Evolutionary conservation across 2,329 filamentous ascomycete species (phyloP), one percentile per base, ranked within the genome.

Genomic region (Chaetomium sp.): DNA sequence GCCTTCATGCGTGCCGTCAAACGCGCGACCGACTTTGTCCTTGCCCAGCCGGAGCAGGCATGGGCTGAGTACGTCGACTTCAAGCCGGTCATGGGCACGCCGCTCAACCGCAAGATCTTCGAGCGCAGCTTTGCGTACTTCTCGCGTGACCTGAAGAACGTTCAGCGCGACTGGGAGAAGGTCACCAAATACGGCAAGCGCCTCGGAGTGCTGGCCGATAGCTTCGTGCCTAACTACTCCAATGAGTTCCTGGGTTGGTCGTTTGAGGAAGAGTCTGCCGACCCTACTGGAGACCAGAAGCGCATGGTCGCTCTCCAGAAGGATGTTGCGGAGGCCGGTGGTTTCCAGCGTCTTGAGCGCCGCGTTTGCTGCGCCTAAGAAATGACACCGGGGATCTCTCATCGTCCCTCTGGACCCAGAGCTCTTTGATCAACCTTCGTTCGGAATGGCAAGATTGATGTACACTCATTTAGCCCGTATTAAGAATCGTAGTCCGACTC

Each of bases 101-200:
- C 74, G 1, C 79, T 89, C 55, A 89, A 90, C 75, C 79, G 81
- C 64, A 89, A 89, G 78, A 89, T 91, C 70, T 90, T 88, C 65
- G 86, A 90, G 77, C 83, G 87, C 58, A 87, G 83, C 64, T 91
- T 82, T 65, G 86, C 87, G 19, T 90, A 89, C 76, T 88, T 90
- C 70, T 87, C 82, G 56, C 78, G 78, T 61, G 86, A 90, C 62
- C 67, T 90, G 61, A 86, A 88, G 79, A 91, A 91, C 62, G 87
- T 91, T 5, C 63, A 70, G 52, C 80, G 88, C 48, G 87, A 91
- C 72, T 91, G 87, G 87, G 71, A 77, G 56, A 90, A 91, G 77
- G 88, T 90, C 9, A 90, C 87, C 46, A 78, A 76, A 60, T 91
- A 91, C 67, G 87, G 87, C 36, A 88, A 89, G 77, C 76, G 87